Percentiles rank a stretch among this genome's conserved stretches.
Evolutionary conservation across 805 yeast genomes (phyloP).

Genomic region (Jamesozyma rosinii): DNA sequence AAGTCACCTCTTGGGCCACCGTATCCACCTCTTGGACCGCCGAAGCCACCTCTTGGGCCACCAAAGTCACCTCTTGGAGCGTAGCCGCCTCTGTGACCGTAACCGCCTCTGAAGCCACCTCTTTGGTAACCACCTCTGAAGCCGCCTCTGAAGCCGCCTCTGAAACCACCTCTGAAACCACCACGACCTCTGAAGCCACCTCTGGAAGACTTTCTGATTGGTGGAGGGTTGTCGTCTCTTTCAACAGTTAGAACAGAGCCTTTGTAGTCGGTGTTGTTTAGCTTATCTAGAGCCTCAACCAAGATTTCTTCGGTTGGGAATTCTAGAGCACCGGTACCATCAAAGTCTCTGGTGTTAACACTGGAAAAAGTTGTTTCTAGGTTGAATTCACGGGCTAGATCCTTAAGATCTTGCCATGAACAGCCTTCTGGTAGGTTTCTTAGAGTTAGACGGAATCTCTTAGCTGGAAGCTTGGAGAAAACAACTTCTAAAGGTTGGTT

Average conservation of each 20-base stretch:
- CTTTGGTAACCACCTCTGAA: constrained; percentile 31
- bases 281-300: constrained; percentile 60
- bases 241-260: constrained; percentile 66
- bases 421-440: constrained; percentile 64
- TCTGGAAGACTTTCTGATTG: constrained; percentile 39
- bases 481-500: constrained; percentile 40
- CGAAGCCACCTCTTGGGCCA: constrained; percentile 36
- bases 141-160: constrained; percentile 37
- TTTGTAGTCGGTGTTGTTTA: constrained; percentile 63
- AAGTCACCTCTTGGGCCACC: constrained; percentile 30
- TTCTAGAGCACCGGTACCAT: constrained; percentile 40
- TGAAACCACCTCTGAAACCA: constrained; percentile 40
- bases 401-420: constrained; percentile 86
- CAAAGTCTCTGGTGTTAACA: constrained; percentile 38
- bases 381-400: constrained; percentile 72
- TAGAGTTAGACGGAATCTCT: constrained; percentile 64
- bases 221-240: constrained; percentile 56
- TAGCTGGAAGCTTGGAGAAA: constrained; percentile 43
- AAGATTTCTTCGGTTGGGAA: constrained; percentile 61
- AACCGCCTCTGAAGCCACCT: constrained; percentile 33
- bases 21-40: constrained; percentile 36
- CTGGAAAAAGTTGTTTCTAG: constrained; percentile 52
- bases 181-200: constrained; percentile 42
- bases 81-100: constrained; percentile 29
- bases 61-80: constrained; percentile 29